Conservation (phyloP, 176 grass and related monocot species). For the Olyra latifolia region DNA sequence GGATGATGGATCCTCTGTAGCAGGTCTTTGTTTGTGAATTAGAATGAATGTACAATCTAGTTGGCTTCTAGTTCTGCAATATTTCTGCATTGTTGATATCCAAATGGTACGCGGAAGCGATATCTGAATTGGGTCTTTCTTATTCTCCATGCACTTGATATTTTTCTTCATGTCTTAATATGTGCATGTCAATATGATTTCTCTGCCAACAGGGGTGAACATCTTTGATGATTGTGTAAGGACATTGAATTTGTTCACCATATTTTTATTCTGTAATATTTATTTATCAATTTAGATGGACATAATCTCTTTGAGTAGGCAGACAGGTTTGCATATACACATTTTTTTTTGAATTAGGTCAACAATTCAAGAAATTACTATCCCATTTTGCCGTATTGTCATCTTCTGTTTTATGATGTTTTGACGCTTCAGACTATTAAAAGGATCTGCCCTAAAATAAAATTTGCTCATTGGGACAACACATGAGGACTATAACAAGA, state of each 20-base stretch:
- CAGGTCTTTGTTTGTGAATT: slow-evolving; percentile 1
- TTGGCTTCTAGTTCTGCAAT: neutral
- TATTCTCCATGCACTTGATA: neutral
- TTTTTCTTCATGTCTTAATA: neutral
- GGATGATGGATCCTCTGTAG: slow-evolving; percentile 31
- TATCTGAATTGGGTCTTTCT: neutral
- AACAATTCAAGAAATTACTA: neutral
- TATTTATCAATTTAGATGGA: neutral
- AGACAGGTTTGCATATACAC: neutral
- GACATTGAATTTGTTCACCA: neutral
- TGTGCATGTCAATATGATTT: neutral
- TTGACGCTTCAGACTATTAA: slow-evolving; percentile 52
- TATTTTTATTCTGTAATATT: slow-evolving; percentile 7
- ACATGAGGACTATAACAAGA: slow-evolving; percentile 39
- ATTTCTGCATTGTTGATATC: neutral
- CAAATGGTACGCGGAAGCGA: slow-evolving; percentile 10
- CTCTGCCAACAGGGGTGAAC: neutral
- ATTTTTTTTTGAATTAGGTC: neutral
- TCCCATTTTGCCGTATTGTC: too few species aligned
- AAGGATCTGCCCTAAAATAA: slow-evolving; percentile 42
- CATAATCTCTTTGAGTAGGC: neutral
- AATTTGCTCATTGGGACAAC: slow-evolving; percentile 47
- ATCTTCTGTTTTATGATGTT: neutral
- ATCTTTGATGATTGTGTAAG: neutral
- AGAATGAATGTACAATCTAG: slow-evolving; percentile 12